Conservation (phyloP, 768 basidiomycete genomes). For the Clathrus columnatus region DNA sequence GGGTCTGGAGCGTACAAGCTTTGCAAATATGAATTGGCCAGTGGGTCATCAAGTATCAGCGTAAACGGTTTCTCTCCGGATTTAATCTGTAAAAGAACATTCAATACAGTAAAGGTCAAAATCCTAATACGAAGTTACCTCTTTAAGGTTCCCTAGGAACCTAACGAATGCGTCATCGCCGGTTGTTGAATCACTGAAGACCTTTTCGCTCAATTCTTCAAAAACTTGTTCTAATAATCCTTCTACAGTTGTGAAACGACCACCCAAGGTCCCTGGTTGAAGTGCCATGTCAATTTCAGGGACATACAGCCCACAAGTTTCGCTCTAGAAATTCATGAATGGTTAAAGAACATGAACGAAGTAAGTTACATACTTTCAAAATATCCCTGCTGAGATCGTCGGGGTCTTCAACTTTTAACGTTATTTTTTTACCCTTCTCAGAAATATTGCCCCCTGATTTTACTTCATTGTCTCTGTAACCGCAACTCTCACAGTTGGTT, state of each 20-base stretch:
- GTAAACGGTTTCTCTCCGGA: constrained; percentile 76
- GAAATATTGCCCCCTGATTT: constrained; percentile 92
- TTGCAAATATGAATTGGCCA: constrained; percentile 93
- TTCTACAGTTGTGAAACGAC: constrained; percentile 95
- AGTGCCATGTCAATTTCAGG: constrained; percentile 93
- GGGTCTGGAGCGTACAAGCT: constrained; percentile 96
- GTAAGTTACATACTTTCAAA: constrained; percentile 57
- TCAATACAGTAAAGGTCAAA: not conserved
- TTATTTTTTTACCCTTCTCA: constrained; percentile 77
- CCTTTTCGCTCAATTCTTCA: constrained; percentile 88
- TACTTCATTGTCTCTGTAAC: constrained; percentile 96
- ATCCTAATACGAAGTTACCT: constrained; percentile 35
- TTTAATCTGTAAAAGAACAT: constrained; percentile 47
- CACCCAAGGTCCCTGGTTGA: constrained; percentile 89
- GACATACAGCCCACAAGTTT: constrained; percentile 80
- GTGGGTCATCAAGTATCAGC: constrained; percentile 87
- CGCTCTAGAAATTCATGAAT: constrained; percentile 52
- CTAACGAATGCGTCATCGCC: constrained; percentile 55
- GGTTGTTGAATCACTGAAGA: constrained; percentile 60
- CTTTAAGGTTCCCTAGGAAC: constrained; percentile 73
- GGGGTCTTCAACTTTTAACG: constrained; percentile 79
- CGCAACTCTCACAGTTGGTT: constrained; percentile 90
- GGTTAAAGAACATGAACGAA: not conserved
- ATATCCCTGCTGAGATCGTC: constrained; percentile 93
- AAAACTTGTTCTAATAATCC: constrained; percentile 91